Evolutionary conservation across 108 stramenopile species (phyloP).

Genomic region (Nannochloropsis salina): DNA sequence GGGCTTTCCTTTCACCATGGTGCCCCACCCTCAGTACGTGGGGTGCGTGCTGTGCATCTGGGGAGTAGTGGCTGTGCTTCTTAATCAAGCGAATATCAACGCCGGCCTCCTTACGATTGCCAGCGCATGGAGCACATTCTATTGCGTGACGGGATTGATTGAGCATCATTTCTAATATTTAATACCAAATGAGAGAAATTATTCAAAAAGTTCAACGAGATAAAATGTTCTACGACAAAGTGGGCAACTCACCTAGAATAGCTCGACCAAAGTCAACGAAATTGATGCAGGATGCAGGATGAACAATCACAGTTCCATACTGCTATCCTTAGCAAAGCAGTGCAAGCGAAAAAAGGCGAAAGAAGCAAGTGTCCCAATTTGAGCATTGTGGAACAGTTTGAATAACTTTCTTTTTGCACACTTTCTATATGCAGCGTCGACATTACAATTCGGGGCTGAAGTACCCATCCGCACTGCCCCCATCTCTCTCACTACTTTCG

Average conservation of each 20-base stretch:
- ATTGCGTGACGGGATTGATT: background rate
- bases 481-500: no score
- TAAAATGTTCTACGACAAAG: background rate
- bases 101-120: background rate
- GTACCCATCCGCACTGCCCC: no score
- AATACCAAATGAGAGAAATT: background rate
- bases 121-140: background rate
- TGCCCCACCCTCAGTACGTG: background rate
- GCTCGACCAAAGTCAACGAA: background rate
- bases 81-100: background rate
- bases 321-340: no score
- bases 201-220: background rate
- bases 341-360: no score
- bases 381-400: no score
- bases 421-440: no score
- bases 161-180: background rate
- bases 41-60: constrained; percentile 13
- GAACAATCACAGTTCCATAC: no score
- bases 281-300: no score
- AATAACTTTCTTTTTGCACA: no score
- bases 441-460: no score
- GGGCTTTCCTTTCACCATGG: background rate
- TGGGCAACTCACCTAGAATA: background rate
- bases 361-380: no score
- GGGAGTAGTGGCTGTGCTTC: background rate